Evolutionary conservation across 768 basidiomycete genomes (phyloP).

Genomic region (Mycena haematopus): DNA sequence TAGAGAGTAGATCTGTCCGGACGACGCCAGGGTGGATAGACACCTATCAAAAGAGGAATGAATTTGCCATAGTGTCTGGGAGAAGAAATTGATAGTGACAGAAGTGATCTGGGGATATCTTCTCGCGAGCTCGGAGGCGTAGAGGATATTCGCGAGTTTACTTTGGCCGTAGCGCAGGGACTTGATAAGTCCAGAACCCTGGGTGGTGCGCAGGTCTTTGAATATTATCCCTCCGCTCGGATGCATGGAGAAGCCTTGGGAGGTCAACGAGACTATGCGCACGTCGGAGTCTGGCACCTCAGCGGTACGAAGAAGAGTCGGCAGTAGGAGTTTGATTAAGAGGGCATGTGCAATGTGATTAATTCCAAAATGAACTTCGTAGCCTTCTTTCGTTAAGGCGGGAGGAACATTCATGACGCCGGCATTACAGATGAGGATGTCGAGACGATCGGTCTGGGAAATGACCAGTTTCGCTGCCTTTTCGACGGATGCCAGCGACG

Average conservation of each 20-base stretch:
- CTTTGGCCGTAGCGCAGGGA: conserved; percentile 23
- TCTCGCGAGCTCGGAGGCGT: conserved; percentile 18
- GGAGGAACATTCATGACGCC: conserved; percentile 28
- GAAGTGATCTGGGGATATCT: conserved; percentile 18
- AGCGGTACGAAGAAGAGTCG: conserved; percentile 35
- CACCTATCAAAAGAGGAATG: neutral
- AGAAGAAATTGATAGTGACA: neutral
- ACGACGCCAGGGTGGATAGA: conserved; percentile 26
- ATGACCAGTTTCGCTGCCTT: conserved; percentile 8
- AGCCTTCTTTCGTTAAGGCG: conserved; percentile 25
- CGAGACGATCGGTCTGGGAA: conserved; percentile 25
- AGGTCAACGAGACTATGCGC: conserved; percentile 39
- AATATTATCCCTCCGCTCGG: conserved; percentile 21
- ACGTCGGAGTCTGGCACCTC: conserved; percentile 35
- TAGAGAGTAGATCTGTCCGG: conserved; percentile 10
- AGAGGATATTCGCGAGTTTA: conserved; percentile 24
- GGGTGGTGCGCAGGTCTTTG: conserved; percentile 20
- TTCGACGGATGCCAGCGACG: conserved; percentile 24
- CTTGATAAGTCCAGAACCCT: conserved; percentile 1
- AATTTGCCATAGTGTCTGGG: neutral
- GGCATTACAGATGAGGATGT: conserved; percentile 23
- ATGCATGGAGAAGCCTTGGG: conserved; percentile 4
- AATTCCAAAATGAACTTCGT: conserved; percentile 25
- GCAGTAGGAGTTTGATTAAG: conserved; percentile 52
- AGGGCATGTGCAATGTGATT: conserved; percentile 47